Conservation (phyloP, 2,329 filamentous ascomycete species). For the Erysiphe pulchra region DNA sequence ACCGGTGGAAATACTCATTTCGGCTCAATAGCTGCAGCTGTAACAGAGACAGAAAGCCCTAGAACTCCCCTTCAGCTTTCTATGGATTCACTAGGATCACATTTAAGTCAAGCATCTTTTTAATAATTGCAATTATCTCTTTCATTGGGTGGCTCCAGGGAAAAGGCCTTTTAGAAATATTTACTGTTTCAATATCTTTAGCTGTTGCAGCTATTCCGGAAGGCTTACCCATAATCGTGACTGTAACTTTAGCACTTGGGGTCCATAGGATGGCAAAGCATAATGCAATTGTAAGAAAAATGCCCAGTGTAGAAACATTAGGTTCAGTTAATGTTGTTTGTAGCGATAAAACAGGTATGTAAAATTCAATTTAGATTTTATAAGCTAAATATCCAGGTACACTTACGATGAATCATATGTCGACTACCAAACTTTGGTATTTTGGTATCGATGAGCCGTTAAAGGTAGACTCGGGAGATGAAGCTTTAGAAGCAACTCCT, state of each 20-base stretch:
- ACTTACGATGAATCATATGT: constrained; percentile 95
- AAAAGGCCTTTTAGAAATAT: constrained; percentile 75
- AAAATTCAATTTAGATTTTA: not conserved
- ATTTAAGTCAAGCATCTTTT: constrained; percentile 88
- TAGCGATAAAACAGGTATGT: constrained; percentile 74
- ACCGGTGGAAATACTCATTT: constrained; percentile 89
- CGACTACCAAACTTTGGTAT: constrained; percentile 87
- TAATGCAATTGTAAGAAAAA: constrained; percentile 79
- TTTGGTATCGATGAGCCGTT: constrained; percentile 36
- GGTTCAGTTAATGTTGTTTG: constrained; percentile 99
- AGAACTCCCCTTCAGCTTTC: constrained; percentile 80
- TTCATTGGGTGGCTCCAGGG: constrained; percentile 76
- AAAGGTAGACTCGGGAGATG: constrained; percentile 25
- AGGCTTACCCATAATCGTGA: constrained; percentile 92
- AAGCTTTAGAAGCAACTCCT: constrained; percentile 28
- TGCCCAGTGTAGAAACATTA: constrained; percentile 91
- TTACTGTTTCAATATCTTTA: constrained; percentile 89
- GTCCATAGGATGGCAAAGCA: constrained; percentile 90
- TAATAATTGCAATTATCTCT: constrained; percentile 80
- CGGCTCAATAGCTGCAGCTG: constrained; percentile 79
- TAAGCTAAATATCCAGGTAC: constrained; percentile 31
- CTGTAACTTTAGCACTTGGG: constrained; percentile 79
- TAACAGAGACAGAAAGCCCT: constrained; percentile 86
- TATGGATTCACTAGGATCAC: constrained; percentile 92
- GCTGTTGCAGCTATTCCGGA: constrained; percentile 92